Percentiles rank a stretch among this genome's conserved stretches.
Conservation (phyloP, 768 basidiomycete genomes). For the Panellus pusillus region DNA sequence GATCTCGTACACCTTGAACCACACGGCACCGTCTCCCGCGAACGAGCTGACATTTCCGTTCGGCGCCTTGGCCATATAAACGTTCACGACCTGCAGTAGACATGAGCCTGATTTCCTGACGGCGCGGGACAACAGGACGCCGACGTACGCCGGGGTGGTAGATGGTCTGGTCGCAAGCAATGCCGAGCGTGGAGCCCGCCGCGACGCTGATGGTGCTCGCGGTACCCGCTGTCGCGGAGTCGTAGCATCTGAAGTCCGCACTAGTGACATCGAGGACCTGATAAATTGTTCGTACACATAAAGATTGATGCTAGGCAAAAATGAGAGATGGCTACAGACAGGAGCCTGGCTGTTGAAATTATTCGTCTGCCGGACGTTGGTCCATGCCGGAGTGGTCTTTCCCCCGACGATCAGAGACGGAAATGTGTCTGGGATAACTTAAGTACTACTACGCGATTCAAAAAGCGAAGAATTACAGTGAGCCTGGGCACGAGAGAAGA, state of each 20-base stretch:
- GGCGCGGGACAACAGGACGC: not conserved
- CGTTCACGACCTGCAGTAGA: constrained; percentile 33
- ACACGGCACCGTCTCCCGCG: constrained; percentile 45
- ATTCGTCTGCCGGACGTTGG: constrained; percentile 45
- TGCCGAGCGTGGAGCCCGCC: constrained; percentile 45
- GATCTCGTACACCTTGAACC: constrained; percentile 50
- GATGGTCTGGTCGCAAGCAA: constrained; percentile 41
- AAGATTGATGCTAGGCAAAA: too few species aligned
- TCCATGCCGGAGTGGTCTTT: constrained; percentile 37
- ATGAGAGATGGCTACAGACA: constrained; percentile 22
- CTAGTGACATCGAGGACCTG: constrained; percentile 49
- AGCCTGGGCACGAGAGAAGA: constrained; percentile 14
- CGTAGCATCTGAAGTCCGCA: constrained; percentile 50
- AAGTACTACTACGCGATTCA: not conserved
- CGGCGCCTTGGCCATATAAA: constrained; percentile 49
- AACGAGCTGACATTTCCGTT: constrained; percentile 36
- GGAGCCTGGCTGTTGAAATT: constrained; percentile 44
- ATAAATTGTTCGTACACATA: not conserved
- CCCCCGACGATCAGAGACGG: constrained; percentile 43
- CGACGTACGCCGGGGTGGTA: constrained; percentile 48
- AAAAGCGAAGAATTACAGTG: constrained; percentile 19
- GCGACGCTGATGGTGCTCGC: constrained; percentile 45
- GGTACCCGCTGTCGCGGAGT: constrained; percentile 37
- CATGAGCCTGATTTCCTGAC: not conserved
- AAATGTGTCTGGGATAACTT: constrained; percentile 40